phyloP scores from a whole-genome alignment of 495 filamentous ascomycete genomes.

The Daldinia concentrica region DNA sequence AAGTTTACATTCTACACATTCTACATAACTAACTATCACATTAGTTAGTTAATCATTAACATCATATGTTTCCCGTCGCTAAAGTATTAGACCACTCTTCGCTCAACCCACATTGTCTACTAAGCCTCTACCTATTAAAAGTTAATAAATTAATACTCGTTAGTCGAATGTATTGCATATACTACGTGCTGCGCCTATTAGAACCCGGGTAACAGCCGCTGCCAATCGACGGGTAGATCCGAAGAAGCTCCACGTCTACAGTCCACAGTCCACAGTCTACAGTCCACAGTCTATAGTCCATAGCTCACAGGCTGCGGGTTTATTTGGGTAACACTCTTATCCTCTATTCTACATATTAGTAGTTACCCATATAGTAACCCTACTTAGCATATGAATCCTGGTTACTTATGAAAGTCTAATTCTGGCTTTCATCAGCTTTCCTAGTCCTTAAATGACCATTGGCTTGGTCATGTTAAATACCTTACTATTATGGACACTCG shows the following conservation, averaged over 20 bases:
- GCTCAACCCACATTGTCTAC: not conserved
- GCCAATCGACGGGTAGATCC: constrained; percentile 33
- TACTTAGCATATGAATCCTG: constrained; percentile 18
- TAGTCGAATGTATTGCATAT: constrained; percentile 4
- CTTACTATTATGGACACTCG: constrained; percentile 43
- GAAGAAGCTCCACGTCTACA: constrained; percentile 5
- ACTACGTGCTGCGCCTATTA: not conserved
- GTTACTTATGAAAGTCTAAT: not conserved
- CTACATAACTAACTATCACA: too few species aligned
- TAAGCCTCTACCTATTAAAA: not conserved
- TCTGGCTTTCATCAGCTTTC: not conserved
- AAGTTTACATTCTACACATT: not conserved
- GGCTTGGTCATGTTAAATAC: constrained; percentile 45
- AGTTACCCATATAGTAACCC: not conserved
- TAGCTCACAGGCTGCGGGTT: not conserved
- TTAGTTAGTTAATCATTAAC: constrained; percentile 8
- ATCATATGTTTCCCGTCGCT: constrained; percentile 10
- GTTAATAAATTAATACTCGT: not conserved
- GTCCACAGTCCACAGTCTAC: too few species aligned
- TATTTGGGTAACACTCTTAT: constrained; percentile 23
- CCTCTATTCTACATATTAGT: constrained; percentile 8
- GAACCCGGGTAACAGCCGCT: constrained; percentile 1
- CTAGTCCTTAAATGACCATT: not conserved
- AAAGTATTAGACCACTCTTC: not conserved
- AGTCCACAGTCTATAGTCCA: not conserved